Evolutionary conservation across 768 basidiomycete species (phyloP), one percentile per base, ranked within the genome.

Genomic region (Hydnomerulius pinastri): DNA sequence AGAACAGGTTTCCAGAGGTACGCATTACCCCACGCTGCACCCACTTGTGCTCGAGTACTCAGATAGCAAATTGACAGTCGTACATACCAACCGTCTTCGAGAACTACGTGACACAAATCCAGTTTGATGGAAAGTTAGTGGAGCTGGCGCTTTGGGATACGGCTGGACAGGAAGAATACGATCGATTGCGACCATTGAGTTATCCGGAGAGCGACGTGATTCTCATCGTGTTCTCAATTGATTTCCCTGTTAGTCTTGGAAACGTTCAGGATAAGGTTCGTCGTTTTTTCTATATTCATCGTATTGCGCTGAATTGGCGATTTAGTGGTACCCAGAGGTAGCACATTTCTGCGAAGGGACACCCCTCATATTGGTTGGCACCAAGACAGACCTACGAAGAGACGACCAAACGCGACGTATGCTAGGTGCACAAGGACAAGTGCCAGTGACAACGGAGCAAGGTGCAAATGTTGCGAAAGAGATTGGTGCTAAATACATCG

Each of bases 121-220:
- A 83, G 42, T 92, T 87, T 61, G 92, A 95, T 21, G 86, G 87
- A 48, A 94, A 93, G 71, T 75, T 90, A 17, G 85, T 99, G 54
- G 92, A 97, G 64, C 81, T 99, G 36, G 96, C 97, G n/a, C 77
- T 99, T 15, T 99, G 96, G 93, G 94, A 98, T 71, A 98, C 94
- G 1, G 94, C 94, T 1, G 94, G 94, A 23, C 94, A 97, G 68
- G 94, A 98, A 71, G 94, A 98, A 73, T 98, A 97, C 70, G 92
- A 95, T 68, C 80, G 90, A 55, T 78, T 94, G 48, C 79, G 90
- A 57, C 90, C 90, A 17, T 76, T 93, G 55, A 89, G 86, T 67
- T 92, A 93, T 59, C 90, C 91, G 17, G 90, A 93, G 69, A 88
- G 85, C 76, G 82, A 92, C 63, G 90, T 92, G 51, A 92, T 96